Conservation (phyloP, 176 grass and related monocot species). For the Phyllostachys edulis region DNA sequence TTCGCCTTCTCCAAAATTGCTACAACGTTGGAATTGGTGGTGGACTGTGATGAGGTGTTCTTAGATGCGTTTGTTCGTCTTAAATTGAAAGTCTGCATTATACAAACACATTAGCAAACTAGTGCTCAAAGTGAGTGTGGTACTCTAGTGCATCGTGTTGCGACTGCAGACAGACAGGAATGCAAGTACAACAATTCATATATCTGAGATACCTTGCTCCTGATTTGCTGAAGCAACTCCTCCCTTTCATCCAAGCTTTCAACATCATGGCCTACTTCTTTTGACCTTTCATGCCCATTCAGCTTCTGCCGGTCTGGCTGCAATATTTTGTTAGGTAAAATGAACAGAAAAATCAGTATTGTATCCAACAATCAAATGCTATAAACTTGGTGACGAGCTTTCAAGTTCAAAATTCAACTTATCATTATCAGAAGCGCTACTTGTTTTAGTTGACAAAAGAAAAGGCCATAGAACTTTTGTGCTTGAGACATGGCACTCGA, state of each 20-base stretch:
- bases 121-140: neutral
- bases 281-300: conserved; percentile 62
- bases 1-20: conserved; percentile 96
- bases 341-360: conserved; percentile 16
- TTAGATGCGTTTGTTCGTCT: conserved; percentile 62
- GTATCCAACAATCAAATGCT: neutral
- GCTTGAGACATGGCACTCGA: neutral
- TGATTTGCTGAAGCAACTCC: conserved; percentile 91
- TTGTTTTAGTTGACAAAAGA: conserved; percentile 19
- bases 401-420: conserved; percentile 33
- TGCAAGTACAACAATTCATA: conserved; percentile 3
- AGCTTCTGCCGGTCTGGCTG: conserved; percentile 62
- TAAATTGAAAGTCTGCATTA: conserved; percentile 88
- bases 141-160: neutral
- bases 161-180: neutral
- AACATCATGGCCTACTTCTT: conserved; percentile 35
- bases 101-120: conserved; percentile 33
- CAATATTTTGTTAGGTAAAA: conserved; percentile 32
- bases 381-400: conserved; percentile 13
- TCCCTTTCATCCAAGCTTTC: conserved; percentile 73
- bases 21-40: conserved; percentile 62
- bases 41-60: conserved; percentile 46
- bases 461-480: neutral
- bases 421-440: neutral
- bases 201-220: conserved; percentile 80